These are phyloP conservation scores for Cystobasidium tubakii DNA, from an alignment of 768 basidiomycete species.

Conservation along the genomic window DNA sequence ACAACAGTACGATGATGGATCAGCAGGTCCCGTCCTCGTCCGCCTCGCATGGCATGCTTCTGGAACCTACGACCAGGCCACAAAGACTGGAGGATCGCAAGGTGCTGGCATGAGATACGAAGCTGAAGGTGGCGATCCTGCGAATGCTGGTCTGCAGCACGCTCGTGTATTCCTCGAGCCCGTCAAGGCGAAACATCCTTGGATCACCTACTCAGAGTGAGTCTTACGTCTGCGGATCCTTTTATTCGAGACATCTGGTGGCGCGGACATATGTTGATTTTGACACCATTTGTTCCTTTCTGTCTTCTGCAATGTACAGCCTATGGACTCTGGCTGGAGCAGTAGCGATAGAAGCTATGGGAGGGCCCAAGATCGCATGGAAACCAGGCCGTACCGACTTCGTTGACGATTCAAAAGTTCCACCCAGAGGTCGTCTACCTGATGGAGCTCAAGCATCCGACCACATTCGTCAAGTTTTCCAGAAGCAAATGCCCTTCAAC, in stretches of 20 bases:
- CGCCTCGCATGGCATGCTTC: slow-evolving; percentile 45
- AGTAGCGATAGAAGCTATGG: slow-evolving; percentile 80
- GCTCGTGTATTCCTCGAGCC: slow-evolving; percentile 74
- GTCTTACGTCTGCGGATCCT: background rate
- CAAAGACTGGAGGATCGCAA: slow-evolving; percentile 62
- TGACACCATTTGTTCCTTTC: background rate
- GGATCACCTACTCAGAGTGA: slow-evolving; percentile 60
- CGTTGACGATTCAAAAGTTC: slow-evolving; percentile 73
- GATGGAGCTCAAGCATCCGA: slow-evolving; percentile 54
- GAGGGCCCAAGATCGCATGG: slow-evolving; percentile 88
- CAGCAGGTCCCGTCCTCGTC: slow-evolving; percentile 31
- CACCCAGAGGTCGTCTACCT: slow-evolving; percentile 47
- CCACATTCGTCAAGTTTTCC: slow-evolving; percentile 66
- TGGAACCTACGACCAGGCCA: slow-evolving; percentile 43
- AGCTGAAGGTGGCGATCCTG: slow-evolving; percentile 65
- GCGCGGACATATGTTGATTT: background rate
- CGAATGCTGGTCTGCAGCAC: slow-evolving; percentile 73
- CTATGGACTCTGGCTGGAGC: slow-evolving; percentile 76
- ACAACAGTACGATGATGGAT: slow-evolving; percentile 35
- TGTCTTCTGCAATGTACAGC: slow-evolving; percentile 5
- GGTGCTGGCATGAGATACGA: slow-evolving; percentile 97
- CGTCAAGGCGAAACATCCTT: slow-evolving; percentile 76
- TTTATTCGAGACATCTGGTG: background rate
- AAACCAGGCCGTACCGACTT: slow-evolving; percentile 63
- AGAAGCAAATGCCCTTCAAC: slow-evolving; percentile 87